A percentile compares a stretch with the other conserved stretches of the same genome.
Conservation (phyloP, 805 yeast genomes). For the Schwanniomyces polymorphus region DNA sequence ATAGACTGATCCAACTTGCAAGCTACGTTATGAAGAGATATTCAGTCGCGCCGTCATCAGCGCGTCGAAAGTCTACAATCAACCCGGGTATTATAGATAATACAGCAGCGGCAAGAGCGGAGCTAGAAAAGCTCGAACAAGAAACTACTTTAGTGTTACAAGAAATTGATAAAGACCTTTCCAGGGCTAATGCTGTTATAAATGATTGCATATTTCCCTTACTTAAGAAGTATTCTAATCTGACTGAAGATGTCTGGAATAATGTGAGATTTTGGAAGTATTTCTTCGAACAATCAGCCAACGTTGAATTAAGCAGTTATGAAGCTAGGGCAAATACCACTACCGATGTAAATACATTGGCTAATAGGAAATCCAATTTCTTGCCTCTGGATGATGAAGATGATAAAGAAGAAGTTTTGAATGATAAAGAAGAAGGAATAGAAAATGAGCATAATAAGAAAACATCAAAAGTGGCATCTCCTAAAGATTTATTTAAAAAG, state of each 20-base stretch:
- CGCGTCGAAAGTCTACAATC: constrained; percentile 29
- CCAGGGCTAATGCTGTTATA: constrained; percentile 65
- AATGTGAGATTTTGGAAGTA: constrained; percentile 74
- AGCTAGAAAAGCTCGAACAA: constrained; percentile 69
- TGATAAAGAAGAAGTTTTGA: background rate
- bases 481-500: constrained; percentile 11
- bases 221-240: constrained; percentile 57
- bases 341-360: constrained; percentile 20
- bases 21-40: constrained; percentile 28
- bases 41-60: constrained; percentile 33
- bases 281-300: constrained; percentile 74
- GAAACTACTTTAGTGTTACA: constrained; percentile 76
- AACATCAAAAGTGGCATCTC: constrained; percentile 1
- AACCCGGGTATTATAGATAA: constrained; percentile 9
- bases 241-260: constrained; percentile 61
- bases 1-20: background rate
- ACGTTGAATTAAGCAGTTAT: constrained; percentile 57
- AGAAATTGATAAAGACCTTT: constrained; percentile 73
- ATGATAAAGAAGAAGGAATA: background rate
- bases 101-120: constrained; percentile 25
- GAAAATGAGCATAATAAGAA: background rate
- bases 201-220: constrained; percentile 69
- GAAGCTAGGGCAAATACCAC: constrained; percentile 37
- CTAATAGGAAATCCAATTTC: constrained; percentile 14
- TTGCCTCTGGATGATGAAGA: constrained; percentile 18